Conservation (phyloP, 73 alveolate genomes). For the Uronychia setigera region DNA sequence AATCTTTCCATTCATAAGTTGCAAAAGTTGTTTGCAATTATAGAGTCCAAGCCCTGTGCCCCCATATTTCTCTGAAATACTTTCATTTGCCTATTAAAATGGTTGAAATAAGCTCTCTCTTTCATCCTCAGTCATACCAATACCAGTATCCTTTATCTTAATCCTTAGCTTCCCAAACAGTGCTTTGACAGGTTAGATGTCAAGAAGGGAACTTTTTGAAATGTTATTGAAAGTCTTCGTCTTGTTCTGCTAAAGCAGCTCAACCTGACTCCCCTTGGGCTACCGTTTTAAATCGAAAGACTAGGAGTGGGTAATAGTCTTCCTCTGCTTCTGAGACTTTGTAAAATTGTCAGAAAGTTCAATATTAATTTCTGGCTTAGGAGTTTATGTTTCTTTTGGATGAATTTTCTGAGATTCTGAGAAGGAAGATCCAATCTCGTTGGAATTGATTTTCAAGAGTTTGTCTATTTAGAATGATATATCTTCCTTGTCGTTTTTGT, state of each 20-base stretch:
- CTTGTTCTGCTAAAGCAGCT: neutral
- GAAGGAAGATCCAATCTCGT: no score
- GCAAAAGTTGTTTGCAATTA: neutral
- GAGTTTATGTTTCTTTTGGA: neutral
- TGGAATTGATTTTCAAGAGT: neutral
- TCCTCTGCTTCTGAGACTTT: no score
- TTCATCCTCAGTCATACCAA: conserved; percentile 9
- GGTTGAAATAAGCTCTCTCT: neutral
- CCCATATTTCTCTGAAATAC: neutral
- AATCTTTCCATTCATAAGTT: neutral
- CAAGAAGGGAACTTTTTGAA: neutral
- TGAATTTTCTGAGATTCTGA: neutral
- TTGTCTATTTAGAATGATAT: neutral
- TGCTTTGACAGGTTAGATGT: neutral
- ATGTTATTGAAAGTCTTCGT: neutral
- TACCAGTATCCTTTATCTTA: conserved; percentile 2
- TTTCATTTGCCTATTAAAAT: neutral
- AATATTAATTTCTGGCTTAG: neutral
- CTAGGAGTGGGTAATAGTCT: neutral
- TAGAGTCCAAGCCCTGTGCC: conserved; percentile 21
- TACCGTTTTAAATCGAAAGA: neutral
- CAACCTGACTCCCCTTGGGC: neutral
- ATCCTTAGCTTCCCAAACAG: neutral
- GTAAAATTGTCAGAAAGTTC: neutral
- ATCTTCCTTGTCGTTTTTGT: neutral